phyloP scores from a whole-genome alignment of 164 flowering plant genomes.

The Chloranthus sessilifolius region DNA sequence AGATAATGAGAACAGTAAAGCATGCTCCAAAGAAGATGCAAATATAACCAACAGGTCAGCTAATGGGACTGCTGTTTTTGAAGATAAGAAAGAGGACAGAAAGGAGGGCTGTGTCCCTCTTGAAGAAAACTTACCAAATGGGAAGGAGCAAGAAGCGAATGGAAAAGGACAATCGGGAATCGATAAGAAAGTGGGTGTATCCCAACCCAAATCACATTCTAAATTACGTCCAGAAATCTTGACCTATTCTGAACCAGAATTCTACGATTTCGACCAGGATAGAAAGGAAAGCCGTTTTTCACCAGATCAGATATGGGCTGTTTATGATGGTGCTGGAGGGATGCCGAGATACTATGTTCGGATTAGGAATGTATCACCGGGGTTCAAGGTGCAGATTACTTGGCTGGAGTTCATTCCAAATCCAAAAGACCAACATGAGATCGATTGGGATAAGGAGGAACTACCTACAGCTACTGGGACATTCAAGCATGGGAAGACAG shows the following conservation, averaged over 20 bases:
- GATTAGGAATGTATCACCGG: constrained; percentile 26
- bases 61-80: no score
- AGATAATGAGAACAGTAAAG: constrained; percentile 15
- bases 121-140: constrained; percentile 17
- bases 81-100: constrained; percentile 12
- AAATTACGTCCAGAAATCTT: not conserved
- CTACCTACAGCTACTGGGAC: not conserved
- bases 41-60: not conserved
- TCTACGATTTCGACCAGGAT: constrained; percentile 49
- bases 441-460: not conserved
- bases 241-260: constrained; percentile 52
- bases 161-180: constrained; percentile 7
- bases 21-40: constrained; percentile 5
- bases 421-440: not conserved
- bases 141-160: constrained; percentile 8
- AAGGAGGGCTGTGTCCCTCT: constrained; percentile 8
- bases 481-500: not conserved
- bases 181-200: constrained; percentile 2
- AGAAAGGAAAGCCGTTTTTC: constrained; percentile 24
- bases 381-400: constrained; percentile 1
- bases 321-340: constrained; percentile 1
- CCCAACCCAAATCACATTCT: no score
- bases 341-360: constrained; percentile 23
- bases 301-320: constrained; percentile 4
- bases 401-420: constrained; percentile 7